A percentile compares a stretch with the other conserved stretches of the same genome.
These are phyloP conservation scores for Acmispon strigosus DNA, from an alignment of 306 rosid species.

Conservation along the genomic window DNA sequence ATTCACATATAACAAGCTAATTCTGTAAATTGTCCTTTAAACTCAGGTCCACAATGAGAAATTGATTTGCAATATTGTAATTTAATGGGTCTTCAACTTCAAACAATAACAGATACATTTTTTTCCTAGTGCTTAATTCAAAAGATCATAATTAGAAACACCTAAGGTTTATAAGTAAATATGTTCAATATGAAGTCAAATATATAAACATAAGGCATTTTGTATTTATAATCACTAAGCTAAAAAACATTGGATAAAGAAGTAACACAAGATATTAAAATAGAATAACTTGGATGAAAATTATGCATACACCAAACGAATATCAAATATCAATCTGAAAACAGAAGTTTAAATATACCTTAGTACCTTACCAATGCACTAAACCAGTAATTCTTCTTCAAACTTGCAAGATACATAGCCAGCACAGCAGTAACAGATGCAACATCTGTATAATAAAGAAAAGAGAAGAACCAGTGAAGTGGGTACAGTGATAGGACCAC, in stretches of 20 bases:
- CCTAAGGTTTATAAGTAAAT: background rate
- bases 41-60: background rate
- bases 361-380: slow-evolving; percentile 82
- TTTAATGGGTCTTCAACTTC: background rate
- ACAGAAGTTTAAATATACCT: slow-evolving; percentile 18
- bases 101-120: background rate
- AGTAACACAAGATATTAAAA: background rate
- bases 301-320: background rate
- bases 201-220: background rate
- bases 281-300: background rate
- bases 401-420: slow-evolving; percentile 70
- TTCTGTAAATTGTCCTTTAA: background rate
- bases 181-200: background rate
- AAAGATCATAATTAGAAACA: background rate
- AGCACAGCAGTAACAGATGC: slow-evolving; percentile 76
- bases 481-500: slow-evolving; percentile 69
- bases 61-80: background rate
- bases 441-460: slow-evolving; percentile 91
- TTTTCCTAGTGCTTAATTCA: background rate
- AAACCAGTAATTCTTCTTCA: slow-evolving; percentile 74
- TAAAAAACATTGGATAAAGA: background rate
- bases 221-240: background rate
- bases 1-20: background rate
- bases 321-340: background rate
- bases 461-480: slow-evolving; percentile 89